A percentile compares a stretch with the other conserved stretches of the same genome.
These are phyloP conservation scores for Cylindrodendrum hubeiense DNA, from an alignment of 2,329 filamentous ascomycete species.

Conservation along the genomic window DNA sequence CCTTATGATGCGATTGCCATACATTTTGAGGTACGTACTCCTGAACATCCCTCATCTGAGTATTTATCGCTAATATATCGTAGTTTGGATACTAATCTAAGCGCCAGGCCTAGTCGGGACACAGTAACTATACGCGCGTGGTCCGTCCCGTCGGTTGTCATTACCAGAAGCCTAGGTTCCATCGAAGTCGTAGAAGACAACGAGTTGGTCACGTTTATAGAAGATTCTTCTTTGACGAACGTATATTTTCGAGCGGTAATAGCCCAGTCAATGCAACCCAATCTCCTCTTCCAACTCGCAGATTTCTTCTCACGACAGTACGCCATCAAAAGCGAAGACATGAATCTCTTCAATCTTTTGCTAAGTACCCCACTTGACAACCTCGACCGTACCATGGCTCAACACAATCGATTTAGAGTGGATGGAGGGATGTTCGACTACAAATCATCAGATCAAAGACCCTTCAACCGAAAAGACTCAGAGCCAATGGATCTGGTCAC, in stretches of 20 bases:
- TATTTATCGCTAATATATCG: not conserved
- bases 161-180: not conserved
- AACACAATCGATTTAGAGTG: not conserved
- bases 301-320: conserved; percentile 9
- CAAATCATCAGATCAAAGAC: not conserved
- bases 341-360: conserved; percentile 9
- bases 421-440: not conserved
- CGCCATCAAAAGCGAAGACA: not conserved
- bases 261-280: not conserved
- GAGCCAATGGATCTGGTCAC: not conserved
- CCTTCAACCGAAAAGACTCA: not conserved
- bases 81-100: not conserved
- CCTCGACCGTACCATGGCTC: not conserved
- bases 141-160: conserved; percentile 17
- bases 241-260: conserved; percentile 1
- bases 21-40: conserved; percentile 2
- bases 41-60: not conserved
- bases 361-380: not conserved
- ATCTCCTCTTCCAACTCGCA: conserved; percentile 3
- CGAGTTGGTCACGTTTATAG: conserved; percentile 1
- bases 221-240: not conserved
- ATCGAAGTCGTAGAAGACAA: conserved; percentile 13
- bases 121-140: conserved; percentile 1
- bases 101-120: not conserved
- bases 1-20: not conserved